phyloP scores from a whole-genome alignment of 2,329 filamentous ascomycete species.

The Diaporthe destruens region DNA sequence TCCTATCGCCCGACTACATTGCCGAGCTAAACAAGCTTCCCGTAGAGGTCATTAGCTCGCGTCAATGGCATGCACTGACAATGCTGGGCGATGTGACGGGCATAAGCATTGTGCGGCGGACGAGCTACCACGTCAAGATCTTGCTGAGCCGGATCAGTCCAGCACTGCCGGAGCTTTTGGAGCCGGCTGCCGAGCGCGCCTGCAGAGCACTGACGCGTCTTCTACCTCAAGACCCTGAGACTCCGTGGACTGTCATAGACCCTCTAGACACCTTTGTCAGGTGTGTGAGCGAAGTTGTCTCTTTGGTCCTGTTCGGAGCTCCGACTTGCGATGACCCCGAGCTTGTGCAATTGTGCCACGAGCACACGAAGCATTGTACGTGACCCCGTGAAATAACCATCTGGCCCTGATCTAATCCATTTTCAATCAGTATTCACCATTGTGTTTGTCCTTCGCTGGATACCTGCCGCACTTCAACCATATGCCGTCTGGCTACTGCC shows the following conservation, averaged over 20 bases:
- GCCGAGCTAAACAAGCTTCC: slow-evolving; percentile 4
- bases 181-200: neutral
- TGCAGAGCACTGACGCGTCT: neutral
- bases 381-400: neutral
- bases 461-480: neutral
- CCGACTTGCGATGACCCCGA: neutral
- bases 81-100: neutral
- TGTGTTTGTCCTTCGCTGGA: neutral
- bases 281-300: neutral
- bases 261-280: neutral
- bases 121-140: slow-evolving; percentile 2
- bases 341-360: neutral
- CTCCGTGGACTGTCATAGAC: neutral
- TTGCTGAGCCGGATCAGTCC: neutral
- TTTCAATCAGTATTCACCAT: neutral
- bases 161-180: neutral
- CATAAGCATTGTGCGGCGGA: neutral
- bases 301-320: neutral
- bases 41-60: neutral
- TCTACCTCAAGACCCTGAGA: neutral
- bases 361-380: neutral
- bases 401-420: neutral
- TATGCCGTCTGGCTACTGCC: neutral
- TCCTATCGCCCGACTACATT: neutral
- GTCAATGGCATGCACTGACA: neutral